Conservation (phyloP, 495 filamentous ascomycete species). For the Echria macrotheca region DNA sequence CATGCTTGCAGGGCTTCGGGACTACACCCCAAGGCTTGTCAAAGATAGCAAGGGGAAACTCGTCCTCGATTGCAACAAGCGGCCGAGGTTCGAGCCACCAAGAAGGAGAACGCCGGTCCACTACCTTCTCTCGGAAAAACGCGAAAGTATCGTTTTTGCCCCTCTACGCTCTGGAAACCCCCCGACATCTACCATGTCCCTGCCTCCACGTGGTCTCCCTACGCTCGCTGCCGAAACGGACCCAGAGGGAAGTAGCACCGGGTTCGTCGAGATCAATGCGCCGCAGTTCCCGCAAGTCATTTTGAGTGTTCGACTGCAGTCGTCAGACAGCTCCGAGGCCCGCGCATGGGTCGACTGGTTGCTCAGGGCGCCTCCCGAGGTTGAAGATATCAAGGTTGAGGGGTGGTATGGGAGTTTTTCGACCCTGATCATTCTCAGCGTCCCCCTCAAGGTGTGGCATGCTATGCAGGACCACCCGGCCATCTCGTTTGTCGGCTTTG, state of each 20-base stretch:
- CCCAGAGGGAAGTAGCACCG: background rate
- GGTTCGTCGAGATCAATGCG: background rate
- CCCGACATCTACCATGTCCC: background rate
- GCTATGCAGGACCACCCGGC: slow-evolving; percentile 23
- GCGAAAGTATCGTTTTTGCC: slow-evolving; percentile 5
- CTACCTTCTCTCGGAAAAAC: slow-evolving; percentile 10
- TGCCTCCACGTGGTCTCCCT: background rate
- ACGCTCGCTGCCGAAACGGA: background rate
- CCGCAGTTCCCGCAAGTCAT: slow-evolving; percentile 7
- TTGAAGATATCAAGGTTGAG: slow-evolving; percentile 11
- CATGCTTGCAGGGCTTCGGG: background rate
- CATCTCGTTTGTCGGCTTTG: slow-evolving; percentile 17
- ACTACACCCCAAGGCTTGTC: background rate
- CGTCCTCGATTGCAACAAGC: background rate
- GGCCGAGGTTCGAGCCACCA: slow-evolving; percentile 8
- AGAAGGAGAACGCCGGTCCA: slow-evolving; percentile 8
- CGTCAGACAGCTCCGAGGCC: background rate
- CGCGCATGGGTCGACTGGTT: slow-evolving; percentile 10
- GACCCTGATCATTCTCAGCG: slow-evolving; percentile 7
- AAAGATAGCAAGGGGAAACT: background rate
- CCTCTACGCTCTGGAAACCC: background rate
- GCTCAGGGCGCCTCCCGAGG: slow-evolving; percentile 2
- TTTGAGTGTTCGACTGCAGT: background rate
- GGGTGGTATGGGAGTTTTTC: slow-evolving; percentile 13
- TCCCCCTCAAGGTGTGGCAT: slow-evolving; percentile 9